Conservation (phyloP, 371 early-diverging fungal species). For the Mucor plumbeus region DNA sequence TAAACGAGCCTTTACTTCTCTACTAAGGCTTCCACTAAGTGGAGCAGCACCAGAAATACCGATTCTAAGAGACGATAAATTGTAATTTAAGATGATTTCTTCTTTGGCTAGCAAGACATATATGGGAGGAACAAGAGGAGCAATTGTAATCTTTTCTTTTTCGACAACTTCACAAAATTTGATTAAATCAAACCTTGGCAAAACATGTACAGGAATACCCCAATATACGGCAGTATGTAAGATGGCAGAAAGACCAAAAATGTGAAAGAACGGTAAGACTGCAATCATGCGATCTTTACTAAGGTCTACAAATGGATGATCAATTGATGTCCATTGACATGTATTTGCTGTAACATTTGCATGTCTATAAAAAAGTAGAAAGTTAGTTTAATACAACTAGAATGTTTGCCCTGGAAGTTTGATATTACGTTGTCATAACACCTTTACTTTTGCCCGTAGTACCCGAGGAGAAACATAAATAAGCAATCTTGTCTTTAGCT, state of each 20-base stretch:
- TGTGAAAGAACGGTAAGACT: slow-evolving; percentile 83
- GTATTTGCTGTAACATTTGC: slow-evolving; percentile 75
- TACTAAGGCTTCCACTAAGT: slow-evolving; percentile 61
- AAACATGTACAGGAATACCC: slow-evolving; percentile 54
- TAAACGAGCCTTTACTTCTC: slow-evolving; percentile 45
- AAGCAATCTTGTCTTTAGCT: slow-evolving; percentile 52
- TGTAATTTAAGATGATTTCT: slow-evolving; percentile 67
- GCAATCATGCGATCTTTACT: slow-evolving; percentile 47
- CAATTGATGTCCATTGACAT: slow-evolving; percentile 52
- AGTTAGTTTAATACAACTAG: too few species aligned
- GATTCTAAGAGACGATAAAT: slow-evolving; percentile 63
- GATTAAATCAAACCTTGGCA: slow-evolving; percentile 72
- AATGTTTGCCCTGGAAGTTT: too few species aligned
- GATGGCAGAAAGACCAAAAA: slow-evolving; percentile 43
- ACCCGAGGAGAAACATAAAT: slow-evolving; percentile 76
- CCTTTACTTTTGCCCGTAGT: slow-evolving; percentile 66
- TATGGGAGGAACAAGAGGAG: slow-evolving; percentile 83
- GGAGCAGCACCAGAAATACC: slow-evolving; percentile 87
- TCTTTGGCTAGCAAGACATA: slow-evolving; percentile 64
- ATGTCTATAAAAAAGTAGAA: slow-evolving; percentile 47
- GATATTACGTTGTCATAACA: slow-evolving; percentile 73
- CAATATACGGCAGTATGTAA: slow-evolving; percentile 36
- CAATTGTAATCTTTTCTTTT: slow-evolving; percentile 58
- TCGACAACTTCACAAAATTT: slow-evolving; percentile 62
- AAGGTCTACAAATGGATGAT: slow-evolving; percentile 21